These are phyloP conservation scores for Leptosphaerulina australis DNA, from an alignment of 2,329 filamentous ascomycete genomes.

Conservation along the genomic window DNA sequence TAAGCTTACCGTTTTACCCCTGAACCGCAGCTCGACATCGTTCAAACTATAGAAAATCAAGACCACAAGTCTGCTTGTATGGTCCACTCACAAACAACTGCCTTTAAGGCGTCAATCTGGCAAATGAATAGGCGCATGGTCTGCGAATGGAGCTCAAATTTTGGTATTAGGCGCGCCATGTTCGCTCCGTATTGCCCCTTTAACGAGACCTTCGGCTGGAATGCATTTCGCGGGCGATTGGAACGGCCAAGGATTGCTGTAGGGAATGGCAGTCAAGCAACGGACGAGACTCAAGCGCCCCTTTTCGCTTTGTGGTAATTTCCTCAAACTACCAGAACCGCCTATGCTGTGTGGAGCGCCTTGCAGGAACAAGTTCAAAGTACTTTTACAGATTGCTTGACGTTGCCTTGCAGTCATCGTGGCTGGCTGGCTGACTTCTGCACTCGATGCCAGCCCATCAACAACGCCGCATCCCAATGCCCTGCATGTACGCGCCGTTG, in stretches of 20 bases:
- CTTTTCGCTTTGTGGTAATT: constrained; percentile 7
- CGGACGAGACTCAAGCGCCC: constrained; percentile 1
- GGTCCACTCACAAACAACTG: constrained; percentile 5
- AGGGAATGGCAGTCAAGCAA: constrained; percentile 7
- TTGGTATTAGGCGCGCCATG: constrained; percentile 7
- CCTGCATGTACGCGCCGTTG: constrained; percentile 9
- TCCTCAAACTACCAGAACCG: not conserved
- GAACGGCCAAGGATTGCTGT: constrained; percentile 10
- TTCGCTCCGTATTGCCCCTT: constrained; percentile 20
- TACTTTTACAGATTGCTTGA: not conserved
- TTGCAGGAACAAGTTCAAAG: not conserved
- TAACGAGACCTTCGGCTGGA: constrained; percentile 6
- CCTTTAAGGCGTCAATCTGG: constrained; percentile 2
- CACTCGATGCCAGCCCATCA: not conserved
- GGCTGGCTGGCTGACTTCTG: constrained; percentile 2
- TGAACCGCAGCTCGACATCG: constrained; percentile 10
- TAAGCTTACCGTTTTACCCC: constrained; percentile 12
- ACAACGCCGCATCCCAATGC: not conserved
- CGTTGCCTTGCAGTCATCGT: not conserved
- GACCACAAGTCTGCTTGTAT: not conserved
- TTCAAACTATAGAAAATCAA: constrained; percentile 1
- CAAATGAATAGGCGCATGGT: not conserved
- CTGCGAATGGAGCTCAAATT: not conserved
- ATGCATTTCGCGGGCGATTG: constrained; percentile 9
- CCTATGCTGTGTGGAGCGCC: not conserved